phyloP scores from a whole-genome alignment of 192 early-diverging fungal genomes.

The Coemansia sp. region DNA sequence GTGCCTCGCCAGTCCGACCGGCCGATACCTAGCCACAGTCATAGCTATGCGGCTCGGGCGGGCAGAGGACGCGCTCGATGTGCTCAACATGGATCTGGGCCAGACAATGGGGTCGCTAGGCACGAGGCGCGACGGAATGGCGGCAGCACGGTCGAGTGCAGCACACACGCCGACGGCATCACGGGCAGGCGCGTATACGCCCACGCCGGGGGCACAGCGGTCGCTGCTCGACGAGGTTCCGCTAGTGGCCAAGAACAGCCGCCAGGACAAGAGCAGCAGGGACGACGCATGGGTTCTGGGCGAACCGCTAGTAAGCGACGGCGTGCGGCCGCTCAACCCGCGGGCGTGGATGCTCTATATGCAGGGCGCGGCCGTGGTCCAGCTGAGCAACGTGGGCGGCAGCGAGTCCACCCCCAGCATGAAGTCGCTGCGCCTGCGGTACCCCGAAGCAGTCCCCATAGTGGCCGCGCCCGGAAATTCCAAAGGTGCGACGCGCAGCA shows the following conservation, averaged over 20 bases:
- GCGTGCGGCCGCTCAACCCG: conserved; percentile 25
- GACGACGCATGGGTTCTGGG: neutral
- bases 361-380: conserved; percentile 50
- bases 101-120: neutral
- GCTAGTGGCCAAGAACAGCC: neutral
- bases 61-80: conserved; percentile 47
- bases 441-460: neutral
- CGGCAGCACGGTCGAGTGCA: neutral
- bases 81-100: conserved; percentile 17
- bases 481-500: no score
- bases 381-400: conserved; percentile 45
- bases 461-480: no score
- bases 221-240: conserved; percentile 4
- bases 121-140: neutral
- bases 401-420: conserved; percentile 43
- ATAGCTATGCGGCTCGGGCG: conserved; percentile 50
- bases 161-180: conserved; percentile 6
- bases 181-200: neutral
- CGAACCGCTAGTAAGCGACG: neutral
- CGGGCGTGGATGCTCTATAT: conserved; percentile 48
- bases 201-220: neutral
- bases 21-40: conserved; percentile 45
- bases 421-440: conserved; percentile 21
- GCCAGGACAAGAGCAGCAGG: neutral
- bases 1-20: conserved; percentile 18